These are phyloP conservation scores for Herpotrichia juniperi DNA, from an alignment of 2,329 filamentous ascomycete genomes.

Conservation along the genomic window DNA sequence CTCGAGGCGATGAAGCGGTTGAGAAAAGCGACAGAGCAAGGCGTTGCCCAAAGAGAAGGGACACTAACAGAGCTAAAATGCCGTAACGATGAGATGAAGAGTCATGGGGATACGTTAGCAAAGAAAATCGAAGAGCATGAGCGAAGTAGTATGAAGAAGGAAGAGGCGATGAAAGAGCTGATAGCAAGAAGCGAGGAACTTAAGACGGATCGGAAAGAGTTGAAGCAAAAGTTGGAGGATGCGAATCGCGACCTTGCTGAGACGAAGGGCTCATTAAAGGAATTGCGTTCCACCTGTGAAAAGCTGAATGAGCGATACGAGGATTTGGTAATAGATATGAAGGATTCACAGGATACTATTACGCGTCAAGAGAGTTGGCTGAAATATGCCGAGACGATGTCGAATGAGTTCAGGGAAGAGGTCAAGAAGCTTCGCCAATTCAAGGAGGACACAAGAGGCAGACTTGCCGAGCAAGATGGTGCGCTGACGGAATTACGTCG, in stretches of 20 bases:
- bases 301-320: background rate
- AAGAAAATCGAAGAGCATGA: background rate
- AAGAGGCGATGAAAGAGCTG: background rate
- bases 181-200: background rate
- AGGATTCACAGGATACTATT: background rate
- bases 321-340: background rate
- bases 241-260: background rate
- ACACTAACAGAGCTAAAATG: background rate
- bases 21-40: background rate
- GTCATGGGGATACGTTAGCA: background rate
- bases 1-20: background rate
- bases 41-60: background rate
- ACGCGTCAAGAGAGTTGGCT: background rate
- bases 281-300: background rate
- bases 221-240: background rate
- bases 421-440: background rate
- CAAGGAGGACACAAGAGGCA: background rate
- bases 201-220: background rate
- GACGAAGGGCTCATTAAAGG: background rate
- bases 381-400: background rate
- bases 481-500: background rate
- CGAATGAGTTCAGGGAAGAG: background rate
- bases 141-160: background rate
- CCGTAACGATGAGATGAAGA: background rate
- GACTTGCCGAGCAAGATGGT: background rate